Base-by-base conservation (phyloP, 2,329 filamentous ascomycete genomes). In the Colletotrichum tabaci region DNA sequence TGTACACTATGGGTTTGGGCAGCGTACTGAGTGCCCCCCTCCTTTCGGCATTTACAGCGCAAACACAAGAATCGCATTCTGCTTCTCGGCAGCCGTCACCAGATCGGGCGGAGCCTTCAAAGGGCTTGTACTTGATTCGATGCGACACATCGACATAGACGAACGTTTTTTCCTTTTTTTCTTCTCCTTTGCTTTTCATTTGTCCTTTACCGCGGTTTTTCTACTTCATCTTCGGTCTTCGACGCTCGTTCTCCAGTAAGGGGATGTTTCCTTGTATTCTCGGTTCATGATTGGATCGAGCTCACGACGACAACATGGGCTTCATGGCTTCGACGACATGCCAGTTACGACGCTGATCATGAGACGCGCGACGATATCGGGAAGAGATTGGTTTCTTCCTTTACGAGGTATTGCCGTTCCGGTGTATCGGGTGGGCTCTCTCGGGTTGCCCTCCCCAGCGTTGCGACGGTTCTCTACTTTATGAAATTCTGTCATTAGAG, bases 1-100 rank as follows among this genome's bases (percentile, higher is more conserved):
- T 74, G 73, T 74, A 74, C 62, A 74, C 49, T 71, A 74, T 66
- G 73, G 71, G 66, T 57, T 50, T 61, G 60, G 72, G 66, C 66
- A 72, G 66, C 70, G 38, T 44, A 62, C 23, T 55, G 30, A 57
- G 68, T 72, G 70, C 66, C 68, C 42, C 21, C 66, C 68, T 26
- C 15, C 52, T 21, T 47, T 44, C 2, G 70, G 70, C 70, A 72
- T 72, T 72, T 69, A 35, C 61, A 60, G 68, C 68, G 66, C 68
- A 71, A 58, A 68, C 61, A 69, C 21, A 71, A 70, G 70, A 71
- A 72, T 69, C 61, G 64, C 67, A 67, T 72, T 71, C 70, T 70
- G 70, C 66, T 72, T 72, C 70, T 72, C 60, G 67, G 71, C 70
- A 70, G 70, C 70, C 73, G 61, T 69, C 71, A 67, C 67, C 71